phyloP scores from a whole-genome alignment of 768 basidiomycete species.

The Calocybe gangraenosa region DNA sequence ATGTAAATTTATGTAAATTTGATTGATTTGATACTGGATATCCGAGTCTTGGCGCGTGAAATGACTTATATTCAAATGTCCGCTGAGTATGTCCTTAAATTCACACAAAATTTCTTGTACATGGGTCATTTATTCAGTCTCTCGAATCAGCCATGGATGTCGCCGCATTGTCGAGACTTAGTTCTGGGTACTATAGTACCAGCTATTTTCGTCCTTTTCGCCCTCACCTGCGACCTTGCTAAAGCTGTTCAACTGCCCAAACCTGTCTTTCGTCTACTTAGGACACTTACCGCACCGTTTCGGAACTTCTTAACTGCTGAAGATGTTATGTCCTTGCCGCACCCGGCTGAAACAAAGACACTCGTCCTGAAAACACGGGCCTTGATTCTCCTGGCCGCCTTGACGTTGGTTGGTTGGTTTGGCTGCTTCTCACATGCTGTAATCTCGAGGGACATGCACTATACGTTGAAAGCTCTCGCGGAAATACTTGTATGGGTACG shows the following conservation, averaged over 20 bases:
- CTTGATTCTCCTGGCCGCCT: slow-evolving; percentile 33
- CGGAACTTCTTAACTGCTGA: slow-evolving; percentile 46
- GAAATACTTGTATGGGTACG: slow-evolving; percentile 49
- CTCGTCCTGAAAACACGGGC: slow-evolving; percentile 26
- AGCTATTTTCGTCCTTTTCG: slow-evolving; percentile 24
- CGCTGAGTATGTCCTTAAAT: no score
- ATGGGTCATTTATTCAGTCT: no score
- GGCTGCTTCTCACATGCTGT: slow-evolving; percentile 34
- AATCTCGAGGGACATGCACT: slow-evolving; percentile 19
- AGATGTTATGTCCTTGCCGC: slow-evolving; percentile 40
- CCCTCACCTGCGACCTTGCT: slow-evolving; percentile 26
- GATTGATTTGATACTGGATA: no score
- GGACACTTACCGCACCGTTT: slow-evolving; percentile 36
- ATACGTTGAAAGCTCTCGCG: slow-evolving; percentile 24
- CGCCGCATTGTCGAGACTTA: slow-evolving; percentile 4
- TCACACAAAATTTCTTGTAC: neutral
- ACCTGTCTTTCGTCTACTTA: slow-evolving; percentile 17
- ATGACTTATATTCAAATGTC: no score
- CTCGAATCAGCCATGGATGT: slow-evolving; percentile 9
- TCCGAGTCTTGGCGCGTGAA: no score
- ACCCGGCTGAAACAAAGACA: slow-evolving; percentile 21
- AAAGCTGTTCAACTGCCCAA: slow-evolving; percentile 24
- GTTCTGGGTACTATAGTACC: slow-evolving; percentile 20
- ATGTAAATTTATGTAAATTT: no score
- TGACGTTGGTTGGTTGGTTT: slow-evolving; percentile 39